phyloP scores from a whole-genome alignment of 768 basidiomycete genomes.

The Termitomyces sp. region DNA sequence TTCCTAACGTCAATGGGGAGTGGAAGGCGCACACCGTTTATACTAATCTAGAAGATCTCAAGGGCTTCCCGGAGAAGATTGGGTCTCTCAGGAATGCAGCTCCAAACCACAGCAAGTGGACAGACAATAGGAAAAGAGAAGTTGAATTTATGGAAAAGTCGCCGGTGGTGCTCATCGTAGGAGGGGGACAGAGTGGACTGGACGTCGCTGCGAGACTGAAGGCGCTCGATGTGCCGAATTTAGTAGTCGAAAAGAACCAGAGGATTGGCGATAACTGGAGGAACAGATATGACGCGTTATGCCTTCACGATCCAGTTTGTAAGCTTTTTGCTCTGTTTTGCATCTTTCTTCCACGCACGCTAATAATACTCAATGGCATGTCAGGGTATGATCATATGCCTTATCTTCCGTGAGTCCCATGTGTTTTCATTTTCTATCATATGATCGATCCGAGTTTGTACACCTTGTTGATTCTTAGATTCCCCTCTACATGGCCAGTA shows the following conservation, averaged over 20 bases:
- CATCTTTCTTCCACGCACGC: conserved; percentile 10
- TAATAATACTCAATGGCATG: background rate
- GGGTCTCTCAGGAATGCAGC: conserved; percentile 40
- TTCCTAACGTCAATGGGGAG: conserved; percentile 37
- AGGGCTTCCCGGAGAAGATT: conserved; percentile 45
- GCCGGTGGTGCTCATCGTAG: conserved; percentile 51
- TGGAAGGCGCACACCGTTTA: conserved; percentile 64
- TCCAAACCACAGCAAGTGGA: conserved; percentile 58
- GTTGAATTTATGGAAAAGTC: conserved; percentile 39
- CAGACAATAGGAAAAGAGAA: conserved; percentile 37
- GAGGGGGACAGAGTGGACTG: conserved; percentile 68
- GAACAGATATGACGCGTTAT: conserved; percentile 61
- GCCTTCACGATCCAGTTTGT: conserved; percentile 68
- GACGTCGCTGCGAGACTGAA: conserved; percentile 60
- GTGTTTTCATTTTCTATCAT: background rate
- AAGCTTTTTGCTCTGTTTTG: conserved; percentile 22
- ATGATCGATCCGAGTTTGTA: too few relatives aligned
- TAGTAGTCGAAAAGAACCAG: conserved; percentile 61
- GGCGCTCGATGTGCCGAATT: conserved; percentile 39
- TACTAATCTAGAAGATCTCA: conserved; percentile 57
- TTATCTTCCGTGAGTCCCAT: conserved; percentile 48
- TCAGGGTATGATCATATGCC: conserved; percentile 58
- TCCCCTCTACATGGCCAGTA: conserved; percentile 58
- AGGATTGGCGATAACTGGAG: conserved; percentile 67
- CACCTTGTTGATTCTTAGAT: conserved; percentile 36